Evolutionary conservation across 2,329 filamentous ascomycete genomes (phyloP).

Genomic region (Thielaviopsis musarum): DNA sequence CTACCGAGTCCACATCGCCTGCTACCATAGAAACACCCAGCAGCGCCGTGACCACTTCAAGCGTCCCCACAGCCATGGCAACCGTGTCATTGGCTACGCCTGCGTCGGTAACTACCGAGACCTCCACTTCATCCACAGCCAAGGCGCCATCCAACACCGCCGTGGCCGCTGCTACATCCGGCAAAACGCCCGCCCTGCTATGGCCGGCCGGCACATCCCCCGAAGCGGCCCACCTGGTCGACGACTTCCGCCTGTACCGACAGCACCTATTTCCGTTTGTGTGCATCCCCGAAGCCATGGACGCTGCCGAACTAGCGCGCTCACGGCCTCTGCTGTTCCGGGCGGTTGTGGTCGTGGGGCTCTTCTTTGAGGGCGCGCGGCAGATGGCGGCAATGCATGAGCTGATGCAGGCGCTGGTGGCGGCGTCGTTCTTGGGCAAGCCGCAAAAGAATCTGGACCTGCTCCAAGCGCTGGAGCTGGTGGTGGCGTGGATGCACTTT

Average conservation of each 20-base stretch:
- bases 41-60: no score
- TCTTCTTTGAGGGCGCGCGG: slow-evolving; percentile 25
- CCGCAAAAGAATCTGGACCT: slow-evolving; percentile 29
- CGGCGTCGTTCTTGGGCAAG: slow-evolving; percentile 23
- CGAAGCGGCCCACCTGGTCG: slow-evolving; percentile 28
- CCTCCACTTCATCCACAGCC: background rate
- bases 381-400: slow-evolving; percentile 28
- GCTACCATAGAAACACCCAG: no score
- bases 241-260: slow-evolving; percentile 20
- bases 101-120: no score
- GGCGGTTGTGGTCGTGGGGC: slow-evolving; percentile 28
- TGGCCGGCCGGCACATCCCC: slow-evolving; percentile 15
- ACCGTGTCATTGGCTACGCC: no score
- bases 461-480: slow-evolving; percentile 28
- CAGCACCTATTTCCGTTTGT: slow-evolving; percentile 29
- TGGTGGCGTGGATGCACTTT: slow-evolving; percentile 25
- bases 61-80: no score
- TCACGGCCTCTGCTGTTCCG: slow-evolving; percentile 32
- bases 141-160: background rate
- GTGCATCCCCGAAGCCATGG: slow-evolving; percentile 22
- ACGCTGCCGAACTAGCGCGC: slow-evolving; percentile 21
- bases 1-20: no score
- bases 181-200: slow-evolving; percentile 10
- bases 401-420: slow-evolving; percentile 26
- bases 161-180: slow-evolving; percentile 11